Conservation (phyloP, 192 early-diverging fungal genomes). For the Paraglomus brasilianum region DNA sequence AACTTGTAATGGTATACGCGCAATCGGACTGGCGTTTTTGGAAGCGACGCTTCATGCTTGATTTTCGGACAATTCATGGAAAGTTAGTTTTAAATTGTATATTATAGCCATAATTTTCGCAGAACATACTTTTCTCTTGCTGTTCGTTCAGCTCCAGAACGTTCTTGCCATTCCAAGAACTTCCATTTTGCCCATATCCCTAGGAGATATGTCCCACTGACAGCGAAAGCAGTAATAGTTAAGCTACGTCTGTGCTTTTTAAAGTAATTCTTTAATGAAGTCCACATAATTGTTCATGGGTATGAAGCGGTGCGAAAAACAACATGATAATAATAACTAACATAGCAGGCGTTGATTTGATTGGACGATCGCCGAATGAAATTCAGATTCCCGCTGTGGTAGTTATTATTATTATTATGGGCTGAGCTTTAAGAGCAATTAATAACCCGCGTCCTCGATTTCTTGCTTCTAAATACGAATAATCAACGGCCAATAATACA, state of each 20-base stretch:
- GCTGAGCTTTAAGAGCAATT: too few relatives aligned
- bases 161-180: conserved; percentile 70
- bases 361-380: too few relatives aligned
- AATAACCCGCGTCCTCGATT: too few relatives aligned
- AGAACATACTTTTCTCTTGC: conserved; percentile 73
- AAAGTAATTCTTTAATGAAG: conserved; percentile 58
- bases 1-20: conserved; percentile 76
- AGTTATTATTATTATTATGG: too few relatives aligned
- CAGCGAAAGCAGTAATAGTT: conserved; percentile 62
- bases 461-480: too few relatives aligned
- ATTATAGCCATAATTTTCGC: too few relatives aligned
- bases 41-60: conserved; percentile 83
- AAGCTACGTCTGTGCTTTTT: conserved; percentile 66
- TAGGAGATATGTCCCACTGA: conserved; percentile 70
- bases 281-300: conserved; percentile 23
- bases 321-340: too few relatives aligned
- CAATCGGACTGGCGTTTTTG: conserved; percentile 95
- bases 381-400: too few relatives aligned
- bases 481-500: too few relatives aligned
- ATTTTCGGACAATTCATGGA: conserved; percentile 6
- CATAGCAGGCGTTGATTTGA: too few relatives aligned
- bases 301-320: too few relatives aligned
- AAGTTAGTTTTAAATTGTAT: too few relatives aligned
- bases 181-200: conserved; percentile 73
- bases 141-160: conserved; percentile 61